Base-by-base conservation (phyloP, 495 filamentous ascomycete species). In the Aspergillus funiculosus region DNA sequence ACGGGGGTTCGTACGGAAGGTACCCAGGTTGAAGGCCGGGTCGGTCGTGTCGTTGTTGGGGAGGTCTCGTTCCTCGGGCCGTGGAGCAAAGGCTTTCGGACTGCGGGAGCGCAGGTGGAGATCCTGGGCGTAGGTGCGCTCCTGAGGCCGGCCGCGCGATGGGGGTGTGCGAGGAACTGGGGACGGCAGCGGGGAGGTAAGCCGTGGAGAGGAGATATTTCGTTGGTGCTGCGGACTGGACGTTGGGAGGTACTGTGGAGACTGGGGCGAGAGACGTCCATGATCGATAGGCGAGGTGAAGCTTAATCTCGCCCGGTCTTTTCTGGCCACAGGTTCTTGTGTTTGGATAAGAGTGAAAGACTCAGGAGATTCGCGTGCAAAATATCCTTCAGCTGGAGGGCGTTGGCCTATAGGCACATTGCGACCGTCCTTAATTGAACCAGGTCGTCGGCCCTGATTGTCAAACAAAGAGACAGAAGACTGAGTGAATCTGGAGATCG, bases 321-420 rank as follows among this genome's bases (percentile, higher is more conserved):
- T 22, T 25, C 35, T 39, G 8, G 44, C 18, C 14, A 14, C 17
- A 35, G 21, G 25, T 18, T 36, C 25, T 22, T n/a, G 19, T n/a
- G 36, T 0, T 25, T 30, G 24, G 31, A 39, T 9, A 2, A 30
- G 32, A 10, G 48, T 18, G 34, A 51, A 31, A 22, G 47, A 46
- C 3, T 59, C 47, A 5, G 63, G 65, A 18, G 47, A 49, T 8
- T 59, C 47, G n/a, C 60, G 65, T 24, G 59, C 61, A 40, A 65
- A 68, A 43, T 61, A 68, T 8, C 60, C 61, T 43, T 48, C 52
- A 10, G 42, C 32, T 6, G 62, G 58, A 15, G 55, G 44, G 3
- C 53, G 57, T 28, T 41, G 51, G 19, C 44, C 44, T 1, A 35
- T 27, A 9, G 44, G 39, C 6, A 39, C 29, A 20, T 31, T 27